These are phyloP conservation scores for Nicotiana rustica DNA, from an alignment of 305 asterid genomes.

Conservation along the genomic window DNA sequence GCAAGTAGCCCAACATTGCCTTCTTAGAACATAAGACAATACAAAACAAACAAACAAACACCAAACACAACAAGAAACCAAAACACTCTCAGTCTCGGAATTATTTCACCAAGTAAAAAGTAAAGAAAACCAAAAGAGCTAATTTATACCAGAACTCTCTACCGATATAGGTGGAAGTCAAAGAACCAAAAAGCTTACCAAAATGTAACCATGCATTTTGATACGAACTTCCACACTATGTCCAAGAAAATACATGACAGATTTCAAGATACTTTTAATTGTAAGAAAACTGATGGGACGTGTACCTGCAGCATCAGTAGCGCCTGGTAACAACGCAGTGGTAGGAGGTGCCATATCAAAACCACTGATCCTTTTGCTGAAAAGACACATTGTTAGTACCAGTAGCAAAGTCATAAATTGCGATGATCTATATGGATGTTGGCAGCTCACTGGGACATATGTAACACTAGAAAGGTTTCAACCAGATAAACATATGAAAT, in stretches of 20 bases:
- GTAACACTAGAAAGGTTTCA: neutral
- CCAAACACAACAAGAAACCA: slow-evolving; percentile 95
- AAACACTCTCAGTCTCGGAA: slow-evolving; percentile 88
- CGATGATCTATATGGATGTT: neutral
- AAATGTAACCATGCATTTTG: slow-evolving; percentile 83
- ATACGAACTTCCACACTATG: slow-evolving; percentile 83
- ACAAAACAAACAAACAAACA: slow-evolving; percentile 99
- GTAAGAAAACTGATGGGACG: slow-evolving; percentile 38
- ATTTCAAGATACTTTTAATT: slow-evolving; percentile 48
- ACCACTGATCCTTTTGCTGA: slow-evolving; percentile 97
- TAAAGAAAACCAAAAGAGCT: slow-evolving; percentile 55
- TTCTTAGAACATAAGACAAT: slow-evolving; percentile 89
- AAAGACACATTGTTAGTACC: slow-evolving; percentile 46
- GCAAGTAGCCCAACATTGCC: slow-evolving; percentile 99
- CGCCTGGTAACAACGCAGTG: slow-evolving; percentile 69
- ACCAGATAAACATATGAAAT: neutral
- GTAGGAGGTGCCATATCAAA: slow-evolving; percentile 99
- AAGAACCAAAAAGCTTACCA: slow-evolving; percentile 87
- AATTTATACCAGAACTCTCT: slow-evolving; percentile 56
- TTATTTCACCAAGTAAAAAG: slow-evolving; percentile 65
- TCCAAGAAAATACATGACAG: slow-evolving; percentile 59
- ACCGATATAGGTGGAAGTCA: slow-evolving; percentile 49
- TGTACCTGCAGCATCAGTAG: slow-evolving; percentile 73
- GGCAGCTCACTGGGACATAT: too few relatives aligned
- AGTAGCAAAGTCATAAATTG: slow-evolving; percentile 36